phyloP scores from a whole-genome alignment of 164 flowering plant species.

The Stephania japonica region DNA sequence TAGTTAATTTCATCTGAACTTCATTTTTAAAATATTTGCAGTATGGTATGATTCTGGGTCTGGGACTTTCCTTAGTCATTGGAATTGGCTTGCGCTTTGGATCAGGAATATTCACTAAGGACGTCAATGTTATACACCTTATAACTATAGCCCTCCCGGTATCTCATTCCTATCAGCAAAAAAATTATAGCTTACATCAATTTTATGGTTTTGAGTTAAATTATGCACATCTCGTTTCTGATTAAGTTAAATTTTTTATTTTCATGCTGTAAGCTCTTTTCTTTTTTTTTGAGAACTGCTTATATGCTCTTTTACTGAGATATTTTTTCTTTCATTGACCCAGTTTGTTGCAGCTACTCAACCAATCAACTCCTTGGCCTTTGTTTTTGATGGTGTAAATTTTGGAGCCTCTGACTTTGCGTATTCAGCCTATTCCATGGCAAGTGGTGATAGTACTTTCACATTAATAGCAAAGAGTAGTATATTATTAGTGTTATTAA shows the following conservation, averaged over 20 bases:
- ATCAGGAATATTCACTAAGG: constrained; percentile 54
- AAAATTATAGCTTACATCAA: background rate
- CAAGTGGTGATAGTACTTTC: constrained; percentile 16
- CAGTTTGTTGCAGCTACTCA: constrained; percentile 89
- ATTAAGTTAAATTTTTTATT: background rate
- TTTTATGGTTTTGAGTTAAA: too few relatives aligned
- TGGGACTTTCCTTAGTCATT: constrained; percentile 44
- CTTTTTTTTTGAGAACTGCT: too few relatives aligned
- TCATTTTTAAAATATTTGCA: constrained; percentile 30
- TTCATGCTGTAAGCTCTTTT: too few relatives aligned
- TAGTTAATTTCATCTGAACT: background rate
- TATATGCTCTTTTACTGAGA: background rate
- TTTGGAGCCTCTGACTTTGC: constrained; percentile 91
- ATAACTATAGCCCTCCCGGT: constrained; percentile 66
- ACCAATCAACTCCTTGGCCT: constrained; percentile 78
- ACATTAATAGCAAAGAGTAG: background rate
- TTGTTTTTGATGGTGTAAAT: constrained; percentile 82
- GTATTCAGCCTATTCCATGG: constrained; percentile 79
- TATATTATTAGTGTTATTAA: background rate
- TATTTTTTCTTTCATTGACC: constrained; percentile 4
- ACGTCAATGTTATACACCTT: constrained; percentile 47
- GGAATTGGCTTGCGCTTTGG: constrained; percentile 69
- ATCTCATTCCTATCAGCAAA: constrained; percentile 12
- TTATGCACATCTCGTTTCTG: background rate
- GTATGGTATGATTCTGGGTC: constrained; percentile 68